Evolutionary conservation across 2,329 filamentous ascomycete genomes (phyloP).

Genomic region (Fusarium subglutinans): DNA sequence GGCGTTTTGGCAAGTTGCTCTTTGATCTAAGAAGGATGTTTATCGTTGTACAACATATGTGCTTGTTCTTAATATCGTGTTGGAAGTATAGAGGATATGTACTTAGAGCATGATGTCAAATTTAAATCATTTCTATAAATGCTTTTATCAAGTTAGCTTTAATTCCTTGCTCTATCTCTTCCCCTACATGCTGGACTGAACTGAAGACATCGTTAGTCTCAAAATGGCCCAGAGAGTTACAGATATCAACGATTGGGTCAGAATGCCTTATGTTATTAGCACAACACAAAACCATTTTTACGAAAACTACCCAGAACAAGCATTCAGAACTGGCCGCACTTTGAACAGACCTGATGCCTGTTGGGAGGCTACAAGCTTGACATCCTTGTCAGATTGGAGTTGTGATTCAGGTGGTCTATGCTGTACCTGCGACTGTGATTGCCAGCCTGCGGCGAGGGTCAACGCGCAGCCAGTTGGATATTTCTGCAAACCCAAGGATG

Average conservation of each 20-base stretch:
- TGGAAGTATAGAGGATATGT: not conserved
- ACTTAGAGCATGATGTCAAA: not conserved
- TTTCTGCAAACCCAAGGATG: not conserved
- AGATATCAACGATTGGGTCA: conserved; percentile 11
- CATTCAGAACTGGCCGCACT: not conserved
- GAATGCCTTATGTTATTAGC: not conserved
- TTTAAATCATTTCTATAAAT: not conserved
- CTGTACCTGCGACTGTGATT: conserved; percentile 19
- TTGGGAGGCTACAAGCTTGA: conserved; percentile 11
- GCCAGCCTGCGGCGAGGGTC: not conserved
- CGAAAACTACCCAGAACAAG: not conserved
- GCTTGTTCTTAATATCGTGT: not conserved
- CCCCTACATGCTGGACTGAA: not conserved
- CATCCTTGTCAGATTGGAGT: conserved; percentile 11
- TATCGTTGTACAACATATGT: conserved; percentile 14
- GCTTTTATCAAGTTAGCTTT: too few relatives aligned
- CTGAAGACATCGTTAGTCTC: not conserved
- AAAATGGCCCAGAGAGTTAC: conserved; percentile 23
- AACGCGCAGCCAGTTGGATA: not conserved
- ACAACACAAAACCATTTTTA: not conserved
- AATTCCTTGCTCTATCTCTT: not conserved
- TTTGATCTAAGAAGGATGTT: conserved; percentile 1
- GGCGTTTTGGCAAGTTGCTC: not conserved
- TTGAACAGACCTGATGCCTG: not conserved
- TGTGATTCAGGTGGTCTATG: conserved; percentile 1